Evolutionary conservation across 805 yeast species (phyloP), one percentile per base, ranked within the genome.

Genomic region (Metschnikowia gelsemii): DNA sequence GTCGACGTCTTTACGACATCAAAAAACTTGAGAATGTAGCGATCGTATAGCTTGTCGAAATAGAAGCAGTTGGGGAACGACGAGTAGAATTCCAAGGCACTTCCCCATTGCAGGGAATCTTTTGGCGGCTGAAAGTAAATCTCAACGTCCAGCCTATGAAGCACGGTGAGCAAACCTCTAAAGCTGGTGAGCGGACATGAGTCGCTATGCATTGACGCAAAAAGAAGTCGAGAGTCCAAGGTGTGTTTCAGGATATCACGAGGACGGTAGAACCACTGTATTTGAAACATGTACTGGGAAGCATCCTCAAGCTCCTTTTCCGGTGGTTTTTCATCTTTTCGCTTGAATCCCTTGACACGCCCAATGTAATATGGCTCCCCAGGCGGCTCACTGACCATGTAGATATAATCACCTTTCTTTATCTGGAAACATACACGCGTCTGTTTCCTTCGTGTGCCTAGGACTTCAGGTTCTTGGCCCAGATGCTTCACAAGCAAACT

Each of bases 341-440:
- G 27, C 29, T 37, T 62, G 51, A 89, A 87, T 12, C 90, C 93
- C 71, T 87, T 76, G 28, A 91, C 73, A 30, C 91, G 71, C 1
- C 95, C 98, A 32, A 93, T 76, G 55, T 88, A 87, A 67, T 85
- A 93, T 0, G 98, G 97, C 54, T 88, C 96, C 2, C 96, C 93
- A 0, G 96, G 88, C 1, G 96, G 96, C 60, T 88, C 96, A 48
- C 93, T 80, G 9, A 90, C 74, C 80, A 90, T 80, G 58, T 85
- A 89, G 8, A 89, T 82, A 45, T 72, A 79, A 43, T 89, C 95
- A 39, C 78, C 79, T 46, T 76, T 78, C 4, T 47, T 46, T n/a
- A 78, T 45, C 33, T 55, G 59, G 40, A 63, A 57, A 8, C 34
- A 30, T 3, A 64, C 58, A 35, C 63, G 65, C 43, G 58, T 16